A percentile compares a stretch with the other conserved stretches of the same genome.
phyloP scores from a whole-genome alignment of 441 rosid species.

The Pelargonium myrrhifolium region DNA sequence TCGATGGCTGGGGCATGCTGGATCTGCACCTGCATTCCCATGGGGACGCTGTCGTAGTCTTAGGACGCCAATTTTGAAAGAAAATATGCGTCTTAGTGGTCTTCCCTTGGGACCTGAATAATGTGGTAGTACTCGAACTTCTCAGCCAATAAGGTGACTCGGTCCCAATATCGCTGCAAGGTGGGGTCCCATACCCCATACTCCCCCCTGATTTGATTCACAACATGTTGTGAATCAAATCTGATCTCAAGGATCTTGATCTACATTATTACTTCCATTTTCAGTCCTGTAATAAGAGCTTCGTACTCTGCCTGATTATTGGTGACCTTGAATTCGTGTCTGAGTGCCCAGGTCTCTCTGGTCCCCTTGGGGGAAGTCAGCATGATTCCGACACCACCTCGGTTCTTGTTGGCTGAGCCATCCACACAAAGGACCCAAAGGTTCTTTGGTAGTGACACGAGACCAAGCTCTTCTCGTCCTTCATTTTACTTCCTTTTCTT shows the following conservation, averaged over 20 bases:
- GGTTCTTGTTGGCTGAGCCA: background rate
- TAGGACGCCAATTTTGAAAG: background rate
- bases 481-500: too few relatives aligned
- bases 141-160: background rate
- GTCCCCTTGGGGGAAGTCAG: background rate
- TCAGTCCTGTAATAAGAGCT: background rate
- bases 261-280: background rate
- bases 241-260: background rate
- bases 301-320: conserved; percentile 5
- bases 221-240: background rate
- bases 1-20: too few relatives aligned
- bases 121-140: background rate
- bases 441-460: too few relatives aligned
- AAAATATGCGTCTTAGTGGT: background rate
- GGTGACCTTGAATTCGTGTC: background rate
- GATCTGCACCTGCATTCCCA: too few relatives aligned
- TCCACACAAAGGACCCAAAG: background rate
- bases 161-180: background rate
- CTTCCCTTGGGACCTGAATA: background rate
- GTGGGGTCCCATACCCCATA: background rate
- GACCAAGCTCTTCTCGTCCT: too few relatives aligned
- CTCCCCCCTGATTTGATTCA: background rate
- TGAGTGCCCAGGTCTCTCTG: background rate
- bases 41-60: too few relatives aligned
- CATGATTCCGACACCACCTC: background rate